Conservation (phyloP, 257 asterid genomes). For the Mentha longifolia region DNA sequence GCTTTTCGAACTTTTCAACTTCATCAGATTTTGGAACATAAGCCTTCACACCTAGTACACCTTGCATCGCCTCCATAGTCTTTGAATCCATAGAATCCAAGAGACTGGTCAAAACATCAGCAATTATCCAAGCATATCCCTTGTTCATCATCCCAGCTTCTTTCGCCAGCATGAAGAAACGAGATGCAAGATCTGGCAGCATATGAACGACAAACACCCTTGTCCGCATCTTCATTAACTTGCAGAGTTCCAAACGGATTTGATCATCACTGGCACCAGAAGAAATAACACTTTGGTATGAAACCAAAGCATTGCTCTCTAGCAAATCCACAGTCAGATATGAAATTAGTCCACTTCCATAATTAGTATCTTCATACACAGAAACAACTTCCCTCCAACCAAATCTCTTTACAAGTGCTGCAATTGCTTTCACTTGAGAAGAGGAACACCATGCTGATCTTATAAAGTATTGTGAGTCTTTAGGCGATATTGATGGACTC, state of each 20-base stretch:
- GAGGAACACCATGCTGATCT: conserved; percentile 17
- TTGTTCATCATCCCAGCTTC: conserved; percentile 50
- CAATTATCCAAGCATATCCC: conserved; percentile 59
- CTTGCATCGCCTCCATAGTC: conserved; percentile 60
- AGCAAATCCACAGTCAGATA: conserved; percentile 42
- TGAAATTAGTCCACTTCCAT: conserved; percentile 46
- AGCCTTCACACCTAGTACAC: conserved; percentile 57
- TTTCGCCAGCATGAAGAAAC: conserved; percentile 43
- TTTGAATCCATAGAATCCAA: conserved; percentile 38
- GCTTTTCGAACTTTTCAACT: conserved; percentile 28
- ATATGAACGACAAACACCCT: conserved; percentile 55
- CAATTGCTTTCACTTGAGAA: conserved; percentile 45
- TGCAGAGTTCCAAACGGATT: conserved; percentile 30
- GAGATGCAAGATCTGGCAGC: conserved; percentile 44
- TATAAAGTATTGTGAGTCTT: not conserved
- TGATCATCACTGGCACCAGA: conserved; percentile 38
- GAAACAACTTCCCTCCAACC: conserved; percentile 43
- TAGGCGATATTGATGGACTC: conserved; percentile 22
- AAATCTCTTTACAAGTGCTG: conserved; percentile 39
- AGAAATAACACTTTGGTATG: conserved; percentile 39
- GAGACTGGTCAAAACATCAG: conserved; percentile 49
- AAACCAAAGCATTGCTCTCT: conserved; percentile 32
- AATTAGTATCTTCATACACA: conserved; percentile 44
- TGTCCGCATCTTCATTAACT: conserved; percentile 20
- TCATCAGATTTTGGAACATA: conserved; percentile 40